These are phyloP conservation scores for Phytopythium montanum DNA, from an alignment of 352 stramenopile genomes.

Conservation along the genomic window DNA sequence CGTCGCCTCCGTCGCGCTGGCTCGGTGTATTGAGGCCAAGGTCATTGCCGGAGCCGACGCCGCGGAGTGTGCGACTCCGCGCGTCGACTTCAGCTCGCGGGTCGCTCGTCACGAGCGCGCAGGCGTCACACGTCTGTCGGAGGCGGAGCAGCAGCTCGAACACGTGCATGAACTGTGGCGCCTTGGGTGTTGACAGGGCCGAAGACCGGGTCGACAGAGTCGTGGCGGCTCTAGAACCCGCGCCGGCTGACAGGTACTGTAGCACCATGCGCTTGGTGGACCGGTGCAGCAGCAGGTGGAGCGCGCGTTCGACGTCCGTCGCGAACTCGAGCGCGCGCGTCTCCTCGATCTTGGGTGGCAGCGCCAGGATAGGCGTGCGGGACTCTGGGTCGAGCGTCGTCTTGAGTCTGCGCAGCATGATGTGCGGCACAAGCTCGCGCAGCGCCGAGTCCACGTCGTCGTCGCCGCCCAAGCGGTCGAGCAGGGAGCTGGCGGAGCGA, in stretches of 20 bases:
- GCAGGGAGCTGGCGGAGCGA: not conserved
- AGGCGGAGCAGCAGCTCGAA: constrained; percentile 88
- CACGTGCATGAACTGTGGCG: constrained; percentile 77
- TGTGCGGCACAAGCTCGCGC: constrained; percentile 59
- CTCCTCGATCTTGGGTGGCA: constrained; percentile 65
- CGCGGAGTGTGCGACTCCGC: constrained; percentile 13
- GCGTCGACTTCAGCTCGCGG: constrained; percentile 36
- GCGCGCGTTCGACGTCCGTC: constrained; percentile 72
- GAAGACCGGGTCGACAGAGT: too few species aligned
- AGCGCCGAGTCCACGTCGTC: constrained; percentile 18
- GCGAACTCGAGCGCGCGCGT: constrained; percentile 48
- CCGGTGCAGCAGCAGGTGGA: constrained; percentile 78
- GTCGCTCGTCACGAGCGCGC: constrained; percentile 54
- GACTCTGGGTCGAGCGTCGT: constrained; percentile 43
- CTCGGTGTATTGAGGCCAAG: constrained; percentile 10
- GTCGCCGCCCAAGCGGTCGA: not conserved
- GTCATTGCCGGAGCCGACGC: constrained; percentile 7
- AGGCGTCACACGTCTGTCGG: constrained; percentile 80
- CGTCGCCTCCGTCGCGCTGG: not conserved
- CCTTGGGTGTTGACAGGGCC: constrained; percentile 10
- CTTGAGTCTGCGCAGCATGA: constrained; percentile 88
- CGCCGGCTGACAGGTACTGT: constrained; percentile 57
- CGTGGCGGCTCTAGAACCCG: too few species aligned
- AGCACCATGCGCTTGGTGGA: constrained; percentile 78
- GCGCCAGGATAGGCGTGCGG: constrained; percentile 45